Evolutionary conservation across 2,329 filamentous ascomycete genomes (phyloP).

Genomic region (Diaporthe sp.): DNA sequence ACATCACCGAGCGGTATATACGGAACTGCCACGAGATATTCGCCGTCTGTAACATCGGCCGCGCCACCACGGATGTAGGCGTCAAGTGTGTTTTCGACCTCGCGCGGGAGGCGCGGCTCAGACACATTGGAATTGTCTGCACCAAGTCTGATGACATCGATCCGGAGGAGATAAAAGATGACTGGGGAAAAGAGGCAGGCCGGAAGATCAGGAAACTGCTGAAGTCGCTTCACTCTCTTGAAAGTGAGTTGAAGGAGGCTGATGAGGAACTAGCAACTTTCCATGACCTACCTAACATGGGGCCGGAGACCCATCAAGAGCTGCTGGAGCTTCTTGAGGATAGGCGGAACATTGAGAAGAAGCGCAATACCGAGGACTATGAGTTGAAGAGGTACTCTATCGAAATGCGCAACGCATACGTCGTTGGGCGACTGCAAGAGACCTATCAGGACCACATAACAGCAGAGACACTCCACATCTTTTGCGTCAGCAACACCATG

Average conservation of each 20-base stretch:
- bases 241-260: neutral
- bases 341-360: neutral
- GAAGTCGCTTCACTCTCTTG: neutral
- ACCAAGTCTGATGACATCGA: constrained; percentile 55
- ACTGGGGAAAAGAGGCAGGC: neutral
- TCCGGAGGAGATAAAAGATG: neutral
- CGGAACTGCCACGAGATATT: constrained; percentile 63
- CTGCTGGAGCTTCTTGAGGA: neutral
- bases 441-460: neutral
- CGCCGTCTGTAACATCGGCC: constrained; percentile 57
- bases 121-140: constrained; percentile 60
- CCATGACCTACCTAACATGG: neutral
- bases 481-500: neutral
- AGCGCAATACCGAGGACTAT: neutral
- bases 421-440: neutral
- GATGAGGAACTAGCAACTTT: neutral
- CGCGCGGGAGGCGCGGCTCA: constrained; percentile 53
- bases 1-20: constrained; percentile 61
- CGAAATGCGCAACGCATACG: neutral
- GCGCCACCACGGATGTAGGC: constrained; percentile 58
- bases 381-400: neutral
- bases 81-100: constrained; percentile 58
- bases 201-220: neutral
- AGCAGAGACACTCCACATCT: neutral
- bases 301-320: neutral